Evolutionary conservation across 2,329 filamentous ascomycete species (phyloP).

Genomic region (Ciborinia camelliae): DNA sequence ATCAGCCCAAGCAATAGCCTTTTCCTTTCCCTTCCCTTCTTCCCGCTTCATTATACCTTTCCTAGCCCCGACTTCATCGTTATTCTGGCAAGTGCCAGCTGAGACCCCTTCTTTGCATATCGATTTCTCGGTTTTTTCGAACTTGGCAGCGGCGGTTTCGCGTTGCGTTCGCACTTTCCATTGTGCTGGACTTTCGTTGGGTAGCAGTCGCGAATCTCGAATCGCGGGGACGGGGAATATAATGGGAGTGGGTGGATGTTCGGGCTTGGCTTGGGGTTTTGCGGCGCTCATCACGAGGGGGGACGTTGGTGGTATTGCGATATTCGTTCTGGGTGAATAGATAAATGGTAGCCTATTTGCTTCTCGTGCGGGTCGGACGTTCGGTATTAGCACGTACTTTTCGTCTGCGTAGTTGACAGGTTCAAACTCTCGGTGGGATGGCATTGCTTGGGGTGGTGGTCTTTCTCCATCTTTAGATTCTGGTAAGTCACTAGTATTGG

Average conservation of each 20-base stretch:
- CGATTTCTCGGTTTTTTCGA: background rate
- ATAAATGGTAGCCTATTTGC: background rate
- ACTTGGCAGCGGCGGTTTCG: background rate
- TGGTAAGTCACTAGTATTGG: background rate
- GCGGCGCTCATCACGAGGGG: background rate
- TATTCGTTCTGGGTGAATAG: background rate
- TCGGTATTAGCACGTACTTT: background rate
- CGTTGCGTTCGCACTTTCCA: slow-evolving; percentile 1
- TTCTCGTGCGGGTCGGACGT: background rate
- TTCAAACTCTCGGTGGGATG: background rate
- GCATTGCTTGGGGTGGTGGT: background rate
- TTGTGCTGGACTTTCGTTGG: background rate
- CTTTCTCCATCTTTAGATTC: background rate
- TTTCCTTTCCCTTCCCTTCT: background rate
- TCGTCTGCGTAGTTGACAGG: background rate
- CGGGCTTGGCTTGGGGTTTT: background rate
- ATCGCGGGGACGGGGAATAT: background rate
- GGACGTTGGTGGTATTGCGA: background rate
- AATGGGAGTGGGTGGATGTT: background rate
- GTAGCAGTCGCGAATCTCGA: background rate
- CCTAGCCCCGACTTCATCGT: background rate
- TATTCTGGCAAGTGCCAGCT: background rate
- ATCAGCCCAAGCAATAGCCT: background rate
- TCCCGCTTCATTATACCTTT: background rate
- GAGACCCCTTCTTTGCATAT: background rate